Conservation (phyloP, 495 filamentous ascomycete genomes). For the Xanthoparmelia taractica region DNA sequence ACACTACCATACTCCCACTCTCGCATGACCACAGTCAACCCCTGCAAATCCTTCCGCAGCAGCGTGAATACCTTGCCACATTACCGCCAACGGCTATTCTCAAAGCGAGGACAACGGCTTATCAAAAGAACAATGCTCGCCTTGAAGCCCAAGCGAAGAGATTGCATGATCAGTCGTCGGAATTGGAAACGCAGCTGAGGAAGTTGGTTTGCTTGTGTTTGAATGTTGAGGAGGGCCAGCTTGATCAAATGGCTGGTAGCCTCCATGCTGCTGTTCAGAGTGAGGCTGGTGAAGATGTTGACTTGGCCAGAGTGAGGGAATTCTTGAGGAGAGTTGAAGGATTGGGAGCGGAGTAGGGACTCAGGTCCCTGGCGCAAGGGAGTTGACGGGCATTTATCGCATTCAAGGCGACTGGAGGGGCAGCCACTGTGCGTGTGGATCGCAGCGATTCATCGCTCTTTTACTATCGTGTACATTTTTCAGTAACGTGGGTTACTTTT, state of each 20-base stretch:
- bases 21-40: constrained; percentile 17
- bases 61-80: constrained; percentile 24
- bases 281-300: constrained; percentile 55
- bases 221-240: constrained; percentile 44
- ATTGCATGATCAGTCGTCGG: constrained; percentile 53
- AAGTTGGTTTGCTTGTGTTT: constrained; percentile 65
- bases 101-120: constrained; percentile 38
- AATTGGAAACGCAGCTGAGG: constrained; percentile 62
- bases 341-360: constrained; percentile 16
- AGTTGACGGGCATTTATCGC: neutral
- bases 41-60: constrained; percentile 23
- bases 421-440: neutral
- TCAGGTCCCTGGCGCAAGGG: neutral
- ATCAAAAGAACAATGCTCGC: constrained; percentile 38
- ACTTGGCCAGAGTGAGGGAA: constrained; percentile 59
- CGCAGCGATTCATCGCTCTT: neutral
- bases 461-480: neutral
- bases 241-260: constrained; percentile 56
- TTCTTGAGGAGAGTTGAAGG: constrained; percentile 66
- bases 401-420: neutral
- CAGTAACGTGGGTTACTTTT: neutral
- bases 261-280: constrained; percentile 65
- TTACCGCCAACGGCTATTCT: constrained; percentile 30
- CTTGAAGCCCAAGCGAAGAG: constrained; percentile 39
- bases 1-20: constrained; percentile 31